phyloP scores from a whole-genome alignment of 2,329 filamentous ascomycete genomes.

The Alternaria sp. region DNA sequence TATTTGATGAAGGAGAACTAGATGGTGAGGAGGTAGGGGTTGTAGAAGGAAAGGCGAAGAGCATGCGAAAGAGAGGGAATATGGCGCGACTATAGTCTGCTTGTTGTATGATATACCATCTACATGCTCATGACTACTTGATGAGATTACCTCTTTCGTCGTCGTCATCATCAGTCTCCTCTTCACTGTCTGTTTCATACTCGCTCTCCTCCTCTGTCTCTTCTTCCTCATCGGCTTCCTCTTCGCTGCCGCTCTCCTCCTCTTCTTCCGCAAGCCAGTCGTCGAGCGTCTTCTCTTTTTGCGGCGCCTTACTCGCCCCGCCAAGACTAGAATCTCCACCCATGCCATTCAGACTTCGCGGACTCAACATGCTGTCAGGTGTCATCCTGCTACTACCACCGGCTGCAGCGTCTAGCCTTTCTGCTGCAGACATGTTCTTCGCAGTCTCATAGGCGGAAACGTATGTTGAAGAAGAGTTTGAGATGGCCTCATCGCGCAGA shows the following conservation, averaged over 20 bases:
- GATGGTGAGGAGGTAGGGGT: constrained; percentile 16
- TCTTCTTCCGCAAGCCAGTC: constrained; percentile 83
- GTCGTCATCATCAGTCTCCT: constrained; percentile 12
- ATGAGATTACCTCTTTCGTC: constrained; percentile 44
- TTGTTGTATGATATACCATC: background rate
- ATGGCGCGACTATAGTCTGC: constrained; percentile 43
- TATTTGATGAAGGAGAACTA: constrained; percentile 15
- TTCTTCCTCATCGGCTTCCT: constrained; percentile 58
- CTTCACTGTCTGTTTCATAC: constrained; percentile 66
- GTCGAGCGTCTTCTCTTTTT: constrained; percentile 81
- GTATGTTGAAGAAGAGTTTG: constrained; percentile 42
- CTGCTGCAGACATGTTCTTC: constrained; percentile 64
- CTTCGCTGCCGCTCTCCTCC: constrained; percentile 60
- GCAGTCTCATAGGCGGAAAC: constrained; percentile 40
- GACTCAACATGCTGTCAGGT: constrained; percentile 46
- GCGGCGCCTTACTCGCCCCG: constrained; percentile 23
- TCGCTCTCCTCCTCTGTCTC: constrained; percentile 64
- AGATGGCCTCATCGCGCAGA: constrained; percentile 66
- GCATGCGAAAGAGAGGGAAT: constrained; percentile 44
- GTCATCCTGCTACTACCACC: constrained; percentile 45
- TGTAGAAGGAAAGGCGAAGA: constrained; percentile 33
- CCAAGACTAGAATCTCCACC: constrained; percentile 21
- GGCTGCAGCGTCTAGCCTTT: constrained; percentile 69
- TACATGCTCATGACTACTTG: constrained; percentile 21
- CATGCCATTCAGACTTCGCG: constrained; percentile 61